phyloP scores from a whole-genome alignment of 176 grass and related monocot species.

The Raddia distichophylla region DNA sequence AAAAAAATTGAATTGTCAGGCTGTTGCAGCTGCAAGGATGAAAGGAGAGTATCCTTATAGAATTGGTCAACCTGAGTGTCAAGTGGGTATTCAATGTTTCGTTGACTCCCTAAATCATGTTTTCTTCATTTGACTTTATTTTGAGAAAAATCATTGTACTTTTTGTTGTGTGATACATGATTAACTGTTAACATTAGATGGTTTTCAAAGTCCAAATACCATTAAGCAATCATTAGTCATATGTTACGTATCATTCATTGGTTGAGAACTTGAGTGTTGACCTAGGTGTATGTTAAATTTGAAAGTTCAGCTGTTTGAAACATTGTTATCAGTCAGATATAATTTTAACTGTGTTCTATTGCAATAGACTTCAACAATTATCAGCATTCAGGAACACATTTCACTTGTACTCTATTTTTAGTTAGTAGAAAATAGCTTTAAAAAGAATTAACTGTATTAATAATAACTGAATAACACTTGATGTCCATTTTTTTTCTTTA shows the following conservation, averaged over 20 bases:
- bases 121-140: background rate
- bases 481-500: background rate
- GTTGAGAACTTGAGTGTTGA: constrained; percentile 17
- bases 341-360: background rate
- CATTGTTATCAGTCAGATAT: background rate
- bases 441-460: background rate
- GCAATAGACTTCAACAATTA: background rate
- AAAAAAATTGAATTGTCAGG: constrained; percentile 33
- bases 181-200: background rate
- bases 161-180: constrained; percentile 3
- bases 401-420: background rate
- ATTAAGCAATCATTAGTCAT: background rate
- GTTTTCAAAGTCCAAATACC: constrained; percentile 11
- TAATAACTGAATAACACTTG: background rate
- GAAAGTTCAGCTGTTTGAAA: background rate
- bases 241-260: background rate
- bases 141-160: too few relatives aligned
- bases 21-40: constrained; percentile 64
- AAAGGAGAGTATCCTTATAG: constrained; percentile 74
- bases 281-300: background rate
- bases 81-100: constrained; percentile 50
- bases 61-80: constrained; percentile 71
- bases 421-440: background rate
- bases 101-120: constrained; percentile 18
- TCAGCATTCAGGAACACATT: background rate